phyloP scores from a whole-genome alignment of 75 land plant genomes.

The Cryptomeria japonica region DNA sequence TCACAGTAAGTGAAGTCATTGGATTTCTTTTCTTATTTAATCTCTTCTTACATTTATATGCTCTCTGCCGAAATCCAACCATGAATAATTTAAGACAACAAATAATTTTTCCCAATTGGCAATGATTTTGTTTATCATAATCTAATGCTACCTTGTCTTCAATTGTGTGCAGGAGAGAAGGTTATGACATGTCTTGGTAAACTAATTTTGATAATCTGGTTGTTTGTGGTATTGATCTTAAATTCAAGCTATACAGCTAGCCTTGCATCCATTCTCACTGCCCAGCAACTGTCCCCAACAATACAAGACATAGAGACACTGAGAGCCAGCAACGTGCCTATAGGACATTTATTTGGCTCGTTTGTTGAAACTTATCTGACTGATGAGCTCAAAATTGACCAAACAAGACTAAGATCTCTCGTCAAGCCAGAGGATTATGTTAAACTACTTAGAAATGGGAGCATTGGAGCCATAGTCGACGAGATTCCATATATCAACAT shows the following conservation, averaged over 20 bases:
- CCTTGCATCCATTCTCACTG: slow-evolving; percentile 18
- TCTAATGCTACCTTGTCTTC: not conserved
- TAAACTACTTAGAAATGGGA: not conserved
- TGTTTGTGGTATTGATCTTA: slow-evolving; percentile 21
- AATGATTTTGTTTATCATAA: not conserved
- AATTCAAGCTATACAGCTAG: slow-evolving; percentile 26
- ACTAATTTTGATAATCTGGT: slow-evolving; percentile 20
- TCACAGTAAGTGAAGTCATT: not conserved
- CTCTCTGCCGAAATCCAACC: not conserved
- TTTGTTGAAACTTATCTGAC: not conserved
- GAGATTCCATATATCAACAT: not conserved
- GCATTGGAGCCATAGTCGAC: not conserved
- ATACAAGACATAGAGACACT: slow-evolving; percentile 7
- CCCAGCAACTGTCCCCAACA: slow-evolving; percentile 22
- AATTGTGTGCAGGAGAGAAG: slow-evolving; percentile 21
- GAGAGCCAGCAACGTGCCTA: not conserved
- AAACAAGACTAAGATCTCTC: not conserved
- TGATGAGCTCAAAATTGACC: not conserved
- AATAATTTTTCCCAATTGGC: not conserved
- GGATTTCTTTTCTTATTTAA: not conserved
- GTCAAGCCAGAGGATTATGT: not conserved
- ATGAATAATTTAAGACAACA: not conserved
- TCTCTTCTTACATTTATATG: not conserved
- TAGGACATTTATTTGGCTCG: not conserved
- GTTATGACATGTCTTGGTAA: slow-evolving; percentile 25